These are phyloP conservation scores for Acaromyces ingoldii DNA, from an alignment of 1,284 basidiomycete genomes.

Conservation along the genomic window DNA sequence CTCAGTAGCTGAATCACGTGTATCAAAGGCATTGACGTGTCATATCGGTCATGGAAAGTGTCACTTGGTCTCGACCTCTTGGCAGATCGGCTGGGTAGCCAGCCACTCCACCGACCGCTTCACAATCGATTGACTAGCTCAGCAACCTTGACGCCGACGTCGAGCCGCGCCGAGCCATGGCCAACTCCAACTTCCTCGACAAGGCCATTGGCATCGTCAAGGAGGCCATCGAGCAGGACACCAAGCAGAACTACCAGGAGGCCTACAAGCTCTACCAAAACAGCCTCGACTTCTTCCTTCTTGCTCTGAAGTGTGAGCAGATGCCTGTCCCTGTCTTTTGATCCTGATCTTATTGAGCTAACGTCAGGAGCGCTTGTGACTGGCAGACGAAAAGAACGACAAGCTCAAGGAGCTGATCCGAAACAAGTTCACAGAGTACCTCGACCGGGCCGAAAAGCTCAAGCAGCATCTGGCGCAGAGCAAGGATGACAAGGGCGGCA, in stretches of 20 bases:
- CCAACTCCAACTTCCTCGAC: constrained; percentile 43
- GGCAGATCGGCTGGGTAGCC: too few species aligned
- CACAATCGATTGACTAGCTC: too few species aligned
- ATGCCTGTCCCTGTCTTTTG: too few species aligned
- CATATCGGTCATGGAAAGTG: too few species aligned
- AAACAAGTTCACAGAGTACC: constrained; percentile 85
- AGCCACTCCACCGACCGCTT: too few species aligned
- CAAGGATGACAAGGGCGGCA: constrained; percentile 65
- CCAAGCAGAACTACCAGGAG: constrained; percentile 86
- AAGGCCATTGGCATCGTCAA: constrained; percentile 92
- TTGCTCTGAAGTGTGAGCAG: constrained; percentile 69
- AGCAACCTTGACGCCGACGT: too few species aligned
- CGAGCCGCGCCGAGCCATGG: too few species aligned
- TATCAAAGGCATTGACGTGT: too few species aligned
- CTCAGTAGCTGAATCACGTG: too few species aligned
- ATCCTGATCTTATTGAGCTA: too few species aligned
- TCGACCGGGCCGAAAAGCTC: constrained; percentile 83
- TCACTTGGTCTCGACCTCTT: too few species aligned
- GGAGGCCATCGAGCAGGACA: constrained; percentile 89
- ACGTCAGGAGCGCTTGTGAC: too few species aligned
- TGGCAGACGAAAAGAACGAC: constrained; percentile 88
- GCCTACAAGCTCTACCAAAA: constrained; percentile 86
- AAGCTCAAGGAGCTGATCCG: constrained; percentile 83
- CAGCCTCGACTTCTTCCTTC: constrained; percentile 96
- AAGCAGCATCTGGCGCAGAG: constrained; percentile 64